A percentile compares a stretch with the other conserved stretches of the same genome.
phyloP scores from a whole-genome alignment of 2,329 filamentous ascomycete genomes.

The Grosmannia penicillata region DNA sequence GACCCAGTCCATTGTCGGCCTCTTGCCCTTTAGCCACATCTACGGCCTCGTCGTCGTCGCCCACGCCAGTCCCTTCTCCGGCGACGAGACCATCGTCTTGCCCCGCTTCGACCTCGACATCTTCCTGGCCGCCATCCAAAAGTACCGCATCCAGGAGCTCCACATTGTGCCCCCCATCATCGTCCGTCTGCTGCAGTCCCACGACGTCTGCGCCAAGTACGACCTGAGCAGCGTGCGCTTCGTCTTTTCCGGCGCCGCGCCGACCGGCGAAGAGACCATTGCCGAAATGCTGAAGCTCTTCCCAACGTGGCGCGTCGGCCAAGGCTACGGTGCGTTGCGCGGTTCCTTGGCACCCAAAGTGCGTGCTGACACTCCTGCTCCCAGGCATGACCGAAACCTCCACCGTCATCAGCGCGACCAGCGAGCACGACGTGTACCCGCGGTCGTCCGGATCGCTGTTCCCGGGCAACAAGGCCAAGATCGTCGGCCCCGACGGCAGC shows the following conservation, averaged over 20 bases:
- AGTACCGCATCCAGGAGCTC: slow-evolving; percentile 49
- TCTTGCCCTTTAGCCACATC: slow-evolving; percentile 66
- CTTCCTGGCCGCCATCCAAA: slow-evolving; percentile 48
- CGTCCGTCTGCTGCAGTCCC: slow-evolving; percentile 56
- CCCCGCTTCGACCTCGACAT: slow-evolving; percentile 56
- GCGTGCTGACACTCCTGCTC: too few relatives aligned
- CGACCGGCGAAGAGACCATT: slow-evolving; percentile 58
- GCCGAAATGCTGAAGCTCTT: slow-evolving; percentile 45
- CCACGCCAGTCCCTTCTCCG: slow-evolving; percentile 49
- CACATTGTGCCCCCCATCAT: slow-evolving; percentile 69
- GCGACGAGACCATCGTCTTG: slow-evolving; percentile 56
- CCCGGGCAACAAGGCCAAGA: slow-evolving; percentile 47
- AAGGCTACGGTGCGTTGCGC: slow-evolving; percentile 48
- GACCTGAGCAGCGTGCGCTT: slow-evolving; percentile 53
- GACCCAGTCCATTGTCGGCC: slow-evolving; percentile 35
- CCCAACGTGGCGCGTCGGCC: slow-evolving; percentile 47
- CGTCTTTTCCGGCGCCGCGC: slow-evolving; percentile 65
- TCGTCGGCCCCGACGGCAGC: slow-evolving; percentile 52
- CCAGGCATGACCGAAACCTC: slow-evolving; percentile 61
- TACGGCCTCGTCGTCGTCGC: slow-evolving; percentile 60
- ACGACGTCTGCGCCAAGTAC: slow-evolving; percentile 45
- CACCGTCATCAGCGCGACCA: slow-evolving; percentile 51
- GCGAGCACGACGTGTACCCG: slow-evolving; percentile 48
- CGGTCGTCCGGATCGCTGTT: slow-evolving; percentile 60
- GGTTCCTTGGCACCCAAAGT: neutral